These are phyloP conservation scores for Vickermania ingenoplastis DNA, from an alignment of 208 protist genomes.

Conservation along the genomic window DNA sequence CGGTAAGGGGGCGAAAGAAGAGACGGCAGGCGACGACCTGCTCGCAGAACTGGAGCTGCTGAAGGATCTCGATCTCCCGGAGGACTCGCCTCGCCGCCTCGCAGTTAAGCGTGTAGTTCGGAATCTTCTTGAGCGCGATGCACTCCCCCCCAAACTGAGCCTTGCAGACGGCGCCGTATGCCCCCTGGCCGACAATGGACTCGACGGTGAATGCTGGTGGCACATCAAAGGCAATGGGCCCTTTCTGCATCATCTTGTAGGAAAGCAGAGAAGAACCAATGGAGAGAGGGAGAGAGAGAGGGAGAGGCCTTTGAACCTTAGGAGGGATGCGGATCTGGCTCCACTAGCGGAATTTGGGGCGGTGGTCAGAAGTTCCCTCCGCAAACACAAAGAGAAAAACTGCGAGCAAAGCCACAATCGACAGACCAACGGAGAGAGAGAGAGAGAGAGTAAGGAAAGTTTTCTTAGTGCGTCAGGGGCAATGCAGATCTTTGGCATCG, in stretches of 20 bases:
- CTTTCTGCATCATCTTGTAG: background rate
- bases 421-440: too few relatives aligned
- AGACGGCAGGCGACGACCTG: slow-evolving; percentile 80
- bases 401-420: too few relatives aligned
- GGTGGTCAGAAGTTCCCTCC: too few relatives aligned
- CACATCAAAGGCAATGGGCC: slow-evolving; percentile 75
- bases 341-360: background rate
- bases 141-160: slow-evolving; percentile 66
- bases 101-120: slow-evolving; percentile 74
- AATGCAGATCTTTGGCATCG: too few relatives aligned
- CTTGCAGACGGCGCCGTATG: slow-evolving; percentile 91
- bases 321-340: background rate
- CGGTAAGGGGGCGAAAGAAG: slow-evolving; percentile 77
- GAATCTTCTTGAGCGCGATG: slow-evolving; percentile 88
- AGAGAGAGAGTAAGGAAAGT: too few relatives aligned
- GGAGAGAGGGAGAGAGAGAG: slow-evolving; percentile 7
- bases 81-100: slow-evolving; percentile 78
- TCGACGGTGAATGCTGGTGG: slow-evolving; percentile 79
- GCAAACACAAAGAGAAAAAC: too few relatives aligned
- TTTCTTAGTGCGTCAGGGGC: too few relatives aligned
- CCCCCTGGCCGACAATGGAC: slow-evolving; percentile 88
- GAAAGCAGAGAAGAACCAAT: slow-evolving; percentile 6
- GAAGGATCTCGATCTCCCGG: slow-evolving; percentile 80
- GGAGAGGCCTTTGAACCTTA: background rate
- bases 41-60: slow-evolving; percentile 81